Percentiles rank a stretch among this genome's conserved stretches.
These are phyloP conservation scores for Colletotrichum filicis DNA, from an alignment of 2,329 filamentous ascomycete genomes.

Conservation along the genomic window DNA sequence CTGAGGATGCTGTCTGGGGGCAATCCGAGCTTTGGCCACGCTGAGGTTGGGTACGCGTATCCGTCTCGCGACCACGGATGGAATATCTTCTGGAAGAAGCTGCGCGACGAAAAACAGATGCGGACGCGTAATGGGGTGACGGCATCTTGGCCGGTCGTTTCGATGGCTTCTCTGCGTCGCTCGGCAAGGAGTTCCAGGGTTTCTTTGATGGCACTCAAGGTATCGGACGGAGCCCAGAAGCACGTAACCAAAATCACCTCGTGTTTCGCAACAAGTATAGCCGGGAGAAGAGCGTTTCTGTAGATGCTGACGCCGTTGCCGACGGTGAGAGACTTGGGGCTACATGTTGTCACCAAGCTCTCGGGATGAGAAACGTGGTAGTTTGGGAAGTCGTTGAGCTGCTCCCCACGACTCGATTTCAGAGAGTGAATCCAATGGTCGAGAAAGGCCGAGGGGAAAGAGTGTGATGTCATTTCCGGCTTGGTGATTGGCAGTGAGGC, in stretches of 20 bases:
- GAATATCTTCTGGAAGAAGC: slow-evolving; percentile 78
- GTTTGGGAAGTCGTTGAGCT: slow-evolving; percentile 57
- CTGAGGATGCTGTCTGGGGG: slow-evolving; percentile 63
- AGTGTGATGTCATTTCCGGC: slow-evolving; percentile 29
- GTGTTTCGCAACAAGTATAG: slow-evolving; percentile 66
- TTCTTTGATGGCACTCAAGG: slow-evolving; percentile 65
- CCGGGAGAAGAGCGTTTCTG: slow-evolving; percentile 66
- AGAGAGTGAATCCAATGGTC: slow-evolving; percentile 46
- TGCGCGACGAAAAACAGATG: slow-evolving; percentile 81
- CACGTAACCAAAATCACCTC: slow-evolving; percentile 84
- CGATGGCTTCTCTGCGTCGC: slow-evolving; percentile 50
- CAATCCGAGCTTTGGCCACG: slow-evolving; percentile 75
- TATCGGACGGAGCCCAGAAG: slow-evolving; percentile 80
- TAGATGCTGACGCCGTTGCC: slow-evolving; percentile 70
- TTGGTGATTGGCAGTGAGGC: neutral
- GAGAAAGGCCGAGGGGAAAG: slow-evolving; percentile 51
- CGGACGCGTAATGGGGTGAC: slow-evolving; percentile 64
- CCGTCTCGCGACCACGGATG: slow-evolving; percentile 74
- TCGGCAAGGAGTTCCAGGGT: slow-evolving; percentile 70
- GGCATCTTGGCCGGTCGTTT: slow-evolving; percentile 38
- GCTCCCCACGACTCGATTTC: slow-evolving; percentile 44
- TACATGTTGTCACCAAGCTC: slow-evolving; percentile 60
- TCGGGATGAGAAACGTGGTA: slow-evolving; percentile 57
- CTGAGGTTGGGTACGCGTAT: slow-evolving; percentile 66
- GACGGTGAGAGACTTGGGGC: slow-evolving; percentile 59